These are phyloP conservation scores for Arthroderma uncinatum DNA, from an alignment of 2,329 filamentous ascomycete species.

Conservation along the genomic window DNA sequence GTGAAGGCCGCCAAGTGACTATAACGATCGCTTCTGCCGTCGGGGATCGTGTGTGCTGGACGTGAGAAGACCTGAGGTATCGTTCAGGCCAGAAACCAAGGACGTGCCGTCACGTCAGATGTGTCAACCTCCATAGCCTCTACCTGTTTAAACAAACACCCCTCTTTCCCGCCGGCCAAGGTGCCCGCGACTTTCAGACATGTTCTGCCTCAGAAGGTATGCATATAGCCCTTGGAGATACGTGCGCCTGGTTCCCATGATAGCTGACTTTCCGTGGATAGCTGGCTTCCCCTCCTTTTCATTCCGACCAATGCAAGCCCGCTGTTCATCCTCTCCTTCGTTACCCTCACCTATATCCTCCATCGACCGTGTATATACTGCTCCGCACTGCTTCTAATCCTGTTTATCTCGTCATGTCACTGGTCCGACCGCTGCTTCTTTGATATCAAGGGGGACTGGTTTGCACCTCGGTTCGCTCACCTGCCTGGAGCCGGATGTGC, in stretches of 20 bases:
- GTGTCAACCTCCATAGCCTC: background rate
- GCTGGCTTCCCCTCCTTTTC: constrained; percentile 79
- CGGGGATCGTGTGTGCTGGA: background rate
- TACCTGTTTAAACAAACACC: background rate
- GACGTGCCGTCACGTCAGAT: background rate
- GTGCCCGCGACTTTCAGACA: constrained; percentile 2
- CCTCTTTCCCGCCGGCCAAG: background rate
- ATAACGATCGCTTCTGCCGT: background rate
- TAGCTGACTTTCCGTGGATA: constrained; percentile 26
- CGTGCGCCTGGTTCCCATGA: background rate
- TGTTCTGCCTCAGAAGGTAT: constrained; percentile 59
- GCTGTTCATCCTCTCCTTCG: constrained; percentile 75
- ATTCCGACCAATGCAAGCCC: constrained; percentile 78
- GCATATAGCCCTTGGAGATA: constrained; percentile 13
- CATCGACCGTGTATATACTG: constrained; percentile 97
- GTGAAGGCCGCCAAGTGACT: background rate
- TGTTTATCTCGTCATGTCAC: constrained; percentile 83
- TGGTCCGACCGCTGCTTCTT: constrained; percentile 88
- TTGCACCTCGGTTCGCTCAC: constrained; percentile 57
- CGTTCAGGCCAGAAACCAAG: background rate
- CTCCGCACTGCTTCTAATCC: constrained; percentile 85
- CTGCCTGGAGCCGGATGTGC: background rate
- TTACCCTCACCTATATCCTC: constrained; percentile 88
- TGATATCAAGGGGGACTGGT: constrained; percentile 87
- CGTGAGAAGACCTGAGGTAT: background rate